These are phyloP conservation scores for Gymnopus androsaceus DNA, from an alignment of 1,284 basidiomycete genomes.

Conservation along the genomic window DNA sequence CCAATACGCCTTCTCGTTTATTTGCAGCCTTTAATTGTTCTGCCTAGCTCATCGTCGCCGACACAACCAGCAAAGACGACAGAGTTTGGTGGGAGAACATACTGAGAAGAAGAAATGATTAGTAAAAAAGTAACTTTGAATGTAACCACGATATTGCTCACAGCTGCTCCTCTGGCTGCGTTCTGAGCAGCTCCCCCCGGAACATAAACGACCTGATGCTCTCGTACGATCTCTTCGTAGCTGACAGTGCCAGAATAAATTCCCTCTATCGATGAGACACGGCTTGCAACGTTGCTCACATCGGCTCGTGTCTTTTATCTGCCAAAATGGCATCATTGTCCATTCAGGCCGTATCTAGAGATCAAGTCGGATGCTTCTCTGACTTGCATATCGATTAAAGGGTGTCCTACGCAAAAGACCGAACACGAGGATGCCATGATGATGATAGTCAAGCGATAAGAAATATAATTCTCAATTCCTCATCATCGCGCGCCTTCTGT, in stretches of 20 bases:
- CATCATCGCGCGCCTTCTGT: too few species aligned
- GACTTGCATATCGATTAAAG: slow-evolving; percentile 75
- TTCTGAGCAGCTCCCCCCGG: slow-evolving; percentile 98
- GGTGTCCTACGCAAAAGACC: slow-evolving; percentile 68
- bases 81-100: slow-evolving; percentile 84
- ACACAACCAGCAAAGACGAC: slow-evolving; percentile 97
- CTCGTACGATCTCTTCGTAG: slow-evolving; percentile 84
- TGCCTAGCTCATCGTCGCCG: slow-evolving; percentile 88
- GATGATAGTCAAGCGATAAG: slow-evolving; percentile 1
- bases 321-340: slow-evolving; percentile 97
- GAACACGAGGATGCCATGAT: slow-evolving; percentile 14
- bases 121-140: slow-evolving; percentile 2
- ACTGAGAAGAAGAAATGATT: slow-evolving; percentile 48
- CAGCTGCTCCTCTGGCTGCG: slow-evolving; percentile 92
- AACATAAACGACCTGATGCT: slow-evolving; percentile 85
- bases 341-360: slow-evolving; percentile 89
- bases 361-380: slow-evolving; percentile 68
- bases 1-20: slow-evolving; percentile 87
- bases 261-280: slow-evolving; percentile 56
- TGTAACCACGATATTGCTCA: slow-evolving; percentile 46
- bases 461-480: too few species aligned
- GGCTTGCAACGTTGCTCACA: slow-evolving; percentile 58
- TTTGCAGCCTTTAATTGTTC: slow-evolving; percentile 92
- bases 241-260: slow-evolving; percentile 36
- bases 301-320: slow-evolving; percentile 82